A percentile compares a stretch with the other conserved stretches of the same genome.
These are phyloP conservation scores for Leishmania tarentolae DNA, from an alignment of 208 protist species.

Conservation along the genomic window DNA sequence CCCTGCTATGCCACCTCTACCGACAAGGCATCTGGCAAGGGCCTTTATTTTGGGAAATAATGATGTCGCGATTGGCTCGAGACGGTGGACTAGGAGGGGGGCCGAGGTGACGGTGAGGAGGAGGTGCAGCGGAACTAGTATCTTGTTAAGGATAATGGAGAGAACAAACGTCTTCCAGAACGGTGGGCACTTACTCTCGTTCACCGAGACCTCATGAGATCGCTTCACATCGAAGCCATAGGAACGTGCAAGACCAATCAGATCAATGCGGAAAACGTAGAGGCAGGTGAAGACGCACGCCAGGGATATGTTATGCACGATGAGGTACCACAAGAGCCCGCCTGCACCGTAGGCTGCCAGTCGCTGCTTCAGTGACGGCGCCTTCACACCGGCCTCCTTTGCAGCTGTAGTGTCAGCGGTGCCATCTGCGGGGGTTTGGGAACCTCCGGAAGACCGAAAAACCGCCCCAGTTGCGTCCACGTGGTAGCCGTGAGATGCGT, in stretches of 20 bases:
- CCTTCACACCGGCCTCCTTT: slow-evolving; percentile 7
- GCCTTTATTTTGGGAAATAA: slow-evolving; percentile 38
- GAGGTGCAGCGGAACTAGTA: slow-evolving; percentile 74
- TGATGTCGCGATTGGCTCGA: slow-evolving; percentile 65
- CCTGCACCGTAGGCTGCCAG: slow-evolving; percentile 79
- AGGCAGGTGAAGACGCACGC: slow-evolving; percentile 64
- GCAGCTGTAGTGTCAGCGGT: slow-evolving; percentile 1
- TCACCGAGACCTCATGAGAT: slow-evolving; percentile 26
- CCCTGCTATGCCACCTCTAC: slow-evolving; percentile 13
- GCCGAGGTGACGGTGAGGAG: slow-evolving; percentile 65
- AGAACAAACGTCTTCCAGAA: slow-evolving; percentile 73
- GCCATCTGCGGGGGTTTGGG: neutral
- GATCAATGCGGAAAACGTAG: slow-evolving; percentile 74
- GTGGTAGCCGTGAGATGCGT: slow-evolving; percentile 41
- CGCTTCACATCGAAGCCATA: slow-evolving; percentile 71
- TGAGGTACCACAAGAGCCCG: slow-evolving; percentile 79
- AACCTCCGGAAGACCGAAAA: slow-evolving; percentile 16
- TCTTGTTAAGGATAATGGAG: slow-evolving; percentile 82
- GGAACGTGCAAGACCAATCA: slow-evolving; percentile 58
- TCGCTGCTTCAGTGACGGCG: slow-evolving; percentile 57
- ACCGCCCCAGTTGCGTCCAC: slow-evolving; percentile 60
- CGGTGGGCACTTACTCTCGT: slow-evolving; percentile 35
- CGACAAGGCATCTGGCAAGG: slow-evolving; percentile 33
- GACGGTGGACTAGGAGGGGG: slow-evolving; percentile 56
- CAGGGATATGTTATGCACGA: slow-evolving; percentile 69